Evolutionary conservation across 306 rosid genomes (phyloP), one percentile per base, ranked within the genome.

Genomic region (Quercus dentata): DNA sequence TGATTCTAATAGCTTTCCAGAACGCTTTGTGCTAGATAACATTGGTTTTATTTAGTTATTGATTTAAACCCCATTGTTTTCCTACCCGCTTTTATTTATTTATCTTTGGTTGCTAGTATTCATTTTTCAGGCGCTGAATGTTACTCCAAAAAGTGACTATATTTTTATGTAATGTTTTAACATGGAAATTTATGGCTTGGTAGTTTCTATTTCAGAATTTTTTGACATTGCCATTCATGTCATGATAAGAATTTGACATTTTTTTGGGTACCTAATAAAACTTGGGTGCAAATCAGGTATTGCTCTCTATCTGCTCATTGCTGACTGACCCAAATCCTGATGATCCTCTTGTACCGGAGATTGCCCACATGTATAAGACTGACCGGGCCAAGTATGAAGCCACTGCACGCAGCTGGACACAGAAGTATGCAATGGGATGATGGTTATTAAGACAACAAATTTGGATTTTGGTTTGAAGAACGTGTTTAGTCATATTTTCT

Each of bases 361-460:
- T 91, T 30, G 96, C 96, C 69, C 96, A 87, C 78, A 89, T 89
- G 89, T 91, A 91, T 87, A 91, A 91, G 88, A 91, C 89, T 0
- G 91, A 89, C 74, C 83, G 89, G 76, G 78, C 89, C 78, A 91
- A 89, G 87, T 91, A 91, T 25, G 96, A 91, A 79, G 73, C 88
- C 18, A 91, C 91, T 44, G 96, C 96, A 11, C 91, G 96, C 68
- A 89, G 90, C 90, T 91, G 96, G 96, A 89, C 96, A 79, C 91
- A 89, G 79, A 91, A 91, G 87, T 89, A 91, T 74, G 93, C 96
- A 73, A 91, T 91, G 96, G 92, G 88, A 78, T 83, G 86, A 83
- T 79, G 49, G 61, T 31, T 74, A 69, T 74, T 75, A 71, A 12
- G 75, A 76, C 8, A 44, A 56, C 74, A 82, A 80, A 80, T 44